A percentile compares a stretch with the other conserved stretches of the same genome.
These are phyloP conservation scores for Phytophthora constricta DNA, from an alignment of 352 stramenopile species.

Conservation along the genomic window DNA sequence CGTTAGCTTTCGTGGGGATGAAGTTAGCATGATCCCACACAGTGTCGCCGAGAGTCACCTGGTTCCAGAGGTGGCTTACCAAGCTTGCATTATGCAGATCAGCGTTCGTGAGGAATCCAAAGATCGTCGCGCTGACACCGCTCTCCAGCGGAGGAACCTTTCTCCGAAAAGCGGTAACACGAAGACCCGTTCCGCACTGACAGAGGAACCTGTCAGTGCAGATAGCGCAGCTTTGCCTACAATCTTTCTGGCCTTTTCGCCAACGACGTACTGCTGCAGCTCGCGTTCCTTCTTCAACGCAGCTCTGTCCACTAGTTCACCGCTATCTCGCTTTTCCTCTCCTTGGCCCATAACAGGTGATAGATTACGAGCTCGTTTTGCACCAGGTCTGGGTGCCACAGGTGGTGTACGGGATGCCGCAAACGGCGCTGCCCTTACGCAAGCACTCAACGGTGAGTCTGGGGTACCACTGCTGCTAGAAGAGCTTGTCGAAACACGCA, in stretches of 20 bases:
- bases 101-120: conserved; percentile 73
- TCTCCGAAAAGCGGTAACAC: conserved; percentile 81
- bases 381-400: conserved; percentile 14
- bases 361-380: conserved; percentile 23
- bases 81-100: conserved; percentile 88
- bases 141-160: conserved; percentile 64
- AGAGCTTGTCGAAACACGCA: conserved; percentile 30
- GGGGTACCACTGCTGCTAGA: not conserved
- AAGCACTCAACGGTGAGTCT: conserved; percentile 21
- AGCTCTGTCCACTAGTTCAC: not conserved
- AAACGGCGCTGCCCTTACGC: conserved; percentile 24
- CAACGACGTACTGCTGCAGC: conserved; percentile 14
- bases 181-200: conserved; percentile 42
- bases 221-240: conserved; percentile 29
- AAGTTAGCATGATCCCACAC: conserved; percentile 89
- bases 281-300: conserved; percentile 16
- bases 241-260: conserved; percentile 2
- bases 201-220: conserved; percentile 24
- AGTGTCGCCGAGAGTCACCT: conserved; percentile 69
- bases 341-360: conserved; percentile 27
- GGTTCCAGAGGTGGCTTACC: conserved; percentile 85
- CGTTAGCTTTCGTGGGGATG: conserved; percentile 24
- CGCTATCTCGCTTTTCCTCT: conserved; percentile 18
- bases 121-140: conserved; percentile 66
- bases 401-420: conserved; percentile 28